Base-by-base conservation (phyloP, 306 rosid species). In the Gynostemma pentaphyllum region DNA sequence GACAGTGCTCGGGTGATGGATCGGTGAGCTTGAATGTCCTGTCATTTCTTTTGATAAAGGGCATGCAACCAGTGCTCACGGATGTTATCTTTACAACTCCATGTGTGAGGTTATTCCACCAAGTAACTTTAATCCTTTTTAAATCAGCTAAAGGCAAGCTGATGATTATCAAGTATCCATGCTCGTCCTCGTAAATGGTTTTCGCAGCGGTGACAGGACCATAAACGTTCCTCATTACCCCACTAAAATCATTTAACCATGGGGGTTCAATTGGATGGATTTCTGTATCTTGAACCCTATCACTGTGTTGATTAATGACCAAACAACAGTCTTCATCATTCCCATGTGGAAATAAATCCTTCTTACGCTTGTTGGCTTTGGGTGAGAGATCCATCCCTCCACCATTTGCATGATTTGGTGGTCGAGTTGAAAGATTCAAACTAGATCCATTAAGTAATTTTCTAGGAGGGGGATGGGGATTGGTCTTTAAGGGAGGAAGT, bases 151-250 rank as follows among this genome's bases (percentile, higher is more conserved):
- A 46, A 60, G 79, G 79, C 52, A 75, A 61, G 28, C 75, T 70
- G 52, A 75, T 24, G 14, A 75, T 75, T 39, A 75, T 70, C 59
- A 75, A 70, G 32, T 70, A 75, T 18, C 74, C 79, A 11, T 70
- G 55, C n/a, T 70, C 75, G 55, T 75, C 79, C 60, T 75, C 79
- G 10, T 75, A 75, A 8, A 75, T 75, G 2, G 79, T 76, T 60
- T 76, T 76, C 0, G 76, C 76, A 28, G 73, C 80, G 0, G 76
- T 70, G 15, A 76, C 80, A 37, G 80, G 80, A 15, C 80, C 80
- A 11, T 76, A 70, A 14, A 67, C 51, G 55, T 76, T 60, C 68
- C 66, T 70, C 80, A 76, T 76, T 5, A 76, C 80, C 60, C 80
- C 80, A 29, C 80, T 76, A 56, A 76, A 76, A 30, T 76, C 76